A percentile compares a stretch with the other conserved stretches of the same genome.
These are phyloP conservation scores for Didymella pinodella DNA, from an alignment of 2,329 filamentous ascomycete species.

Conservation along the genomic window DNA sequence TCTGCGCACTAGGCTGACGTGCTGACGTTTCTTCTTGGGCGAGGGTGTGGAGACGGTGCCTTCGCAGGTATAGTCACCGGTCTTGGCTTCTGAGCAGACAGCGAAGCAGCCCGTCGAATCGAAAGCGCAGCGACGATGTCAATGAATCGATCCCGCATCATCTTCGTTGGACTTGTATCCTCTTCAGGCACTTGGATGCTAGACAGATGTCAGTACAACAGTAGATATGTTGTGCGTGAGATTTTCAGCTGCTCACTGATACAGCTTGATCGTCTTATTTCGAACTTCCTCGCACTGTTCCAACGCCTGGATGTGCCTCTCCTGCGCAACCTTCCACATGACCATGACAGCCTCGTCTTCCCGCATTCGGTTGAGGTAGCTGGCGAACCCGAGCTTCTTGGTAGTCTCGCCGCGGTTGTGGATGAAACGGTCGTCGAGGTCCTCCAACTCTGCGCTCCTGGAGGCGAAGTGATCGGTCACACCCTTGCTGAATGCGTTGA, in stretches of 20 bases:
- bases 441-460: conserved; percentile 57
- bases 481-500: conserved; percentile 61
- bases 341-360: conserved; percentile 70
- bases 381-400: conserved; percentile 60
- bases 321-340: conserved; percentile 67
- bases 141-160: conserved; percentile 13
- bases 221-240: not conserved
- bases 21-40: not conserved
- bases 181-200: conserved; percentile 5
- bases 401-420: conserved; percentile 59
- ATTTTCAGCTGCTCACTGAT: conserved; percentile 20
- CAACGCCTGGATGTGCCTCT: conserved; percentile 67
- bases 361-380: conserved; percentile 67
- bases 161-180: conserved; percentile 15
- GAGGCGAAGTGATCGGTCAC: conserved; percentile 65
- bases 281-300: conserved; percentile 44
- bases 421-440: conserved; percentile 58
- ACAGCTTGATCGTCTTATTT: conserved; percentile 42
- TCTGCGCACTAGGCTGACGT: conserved; percentile 13
- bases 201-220: conserved; percentile 5
- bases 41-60: not conserved
- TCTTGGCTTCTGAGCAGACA: not conserved
- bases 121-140: conserved; percentile 17
- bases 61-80: not conserved
- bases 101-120: conserved; percentile 1